Percentiles rank a stretch among this genome's conserved stretches.
These are phyloP conservation scores for Boletus pseudopeckii DNA, from an alignment of 768 basidiomycete genomes.

Conservation along the genomic window DNA sequence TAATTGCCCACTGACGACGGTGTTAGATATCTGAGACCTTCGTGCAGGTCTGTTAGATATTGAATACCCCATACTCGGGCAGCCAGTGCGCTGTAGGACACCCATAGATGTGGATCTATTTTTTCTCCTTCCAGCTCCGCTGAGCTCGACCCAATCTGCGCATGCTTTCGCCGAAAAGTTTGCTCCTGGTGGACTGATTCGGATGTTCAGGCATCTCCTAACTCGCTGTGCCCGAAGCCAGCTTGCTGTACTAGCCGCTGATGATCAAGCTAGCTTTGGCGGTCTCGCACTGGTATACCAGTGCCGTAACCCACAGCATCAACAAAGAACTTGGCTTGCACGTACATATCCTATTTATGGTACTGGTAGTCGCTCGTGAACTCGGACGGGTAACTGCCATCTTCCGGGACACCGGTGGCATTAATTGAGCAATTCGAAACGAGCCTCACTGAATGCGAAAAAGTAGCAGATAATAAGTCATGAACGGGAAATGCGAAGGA, in stretches of 20 bases:
- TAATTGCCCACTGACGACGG: too few relatives aligned
- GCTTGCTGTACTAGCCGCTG: not conserved
- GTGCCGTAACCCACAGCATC: not conserved
- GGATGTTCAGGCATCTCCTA: not conserved
- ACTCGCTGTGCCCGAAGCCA: not conserved
- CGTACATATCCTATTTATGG: not conserved
- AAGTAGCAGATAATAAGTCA: conserved; percentile 13
- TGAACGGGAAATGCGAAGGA: conserved; percentile 10
- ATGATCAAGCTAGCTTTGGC: not conserved
- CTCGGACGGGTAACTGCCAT: not conserved
- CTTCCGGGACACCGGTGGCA: not conserved
- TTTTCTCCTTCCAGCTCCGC: not conserved
- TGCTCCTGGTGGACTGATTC: not conserved
- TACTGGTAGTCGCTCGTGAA: not conserved
- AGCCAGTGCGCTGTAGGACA: not conserved
- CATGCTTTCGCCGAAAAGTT: not conserved
- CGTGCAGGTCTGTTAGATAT: not conserved
- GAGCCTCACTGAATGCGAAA: not conserved
- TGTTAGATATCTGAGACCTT: not conserved
- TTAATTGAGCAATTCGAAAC: not conserved
- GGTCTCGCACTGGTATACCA: not conserved
- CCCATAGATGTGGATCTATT: not conserved
- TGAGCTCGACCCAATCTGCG: not conserved
- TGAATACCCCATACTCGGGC: not conserved
- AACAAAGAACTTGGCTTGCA: not conserved